Base-by-base conservation (phyloP, 2,329 filamentous ascomycete genomes). In the Shiraia bambusicola region DNA sequence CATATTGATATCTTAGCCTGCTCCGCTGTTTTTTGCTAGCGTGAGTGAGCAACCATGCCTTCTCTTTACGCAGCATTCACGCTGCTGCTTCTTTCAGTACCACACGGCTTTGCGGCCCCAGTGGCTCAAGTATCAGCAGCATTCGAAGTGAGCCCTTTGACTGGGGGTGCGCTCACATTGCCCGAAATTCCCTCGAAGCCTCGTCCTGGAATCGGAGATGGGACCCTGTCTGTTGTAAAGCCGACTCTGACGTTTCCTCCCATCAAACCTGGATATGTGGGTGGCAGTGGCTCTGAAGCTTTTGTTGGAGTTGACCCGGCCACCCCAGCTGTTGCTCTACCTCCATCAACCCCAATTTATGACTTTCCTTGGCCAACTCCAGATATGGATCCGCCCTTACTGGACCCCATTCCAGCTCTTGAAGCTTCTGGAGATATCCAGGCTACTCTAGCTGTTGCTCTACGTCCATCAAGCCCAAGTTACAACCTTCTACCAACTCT, bases 31-130 rank as follows among this genome's bases (percentile, higher is more conserved):
- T 35, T 14, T 47, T 40, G 31, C 37, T 46, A 40, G 49, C 36
- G 45, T 47, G 45, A 43, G 45, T 39, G 45, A 43, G 43, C 47
- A 55, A 48, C 29, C 10, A 55, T 55, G 52, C 47, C 50, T 45
- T 46, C 40, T 38, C 36, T 45, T 26, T 35, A 42, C 12, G 42
- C 45, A 39, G 50, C 48, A 10, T 39, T 44, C 3, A 45, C 39
- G 44, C 50, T 56, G 37, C 50, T 56, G 5, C 36, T 56, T 30
- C 34, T 49, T 28, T 52, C 50, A 28, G 46, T 54, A 28, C 50
- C 50, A 14, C 13, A 36, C 17, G 32, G 25, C 9, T 37, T 50
- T 16, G 40, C 38, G 15, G 26, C 45, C 22, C 44, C 48, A 13
- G 28, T 50, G 4, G 48, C 48, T 22, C 48, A 52, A 27, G 25